A percentile compares a stretch with the other conserved stretches of the same genome.
Evolutionary conservation across 1,284 basidiomycete genomes (phyloP).

Genomic region (Retiboletus fuscus): DNA sequence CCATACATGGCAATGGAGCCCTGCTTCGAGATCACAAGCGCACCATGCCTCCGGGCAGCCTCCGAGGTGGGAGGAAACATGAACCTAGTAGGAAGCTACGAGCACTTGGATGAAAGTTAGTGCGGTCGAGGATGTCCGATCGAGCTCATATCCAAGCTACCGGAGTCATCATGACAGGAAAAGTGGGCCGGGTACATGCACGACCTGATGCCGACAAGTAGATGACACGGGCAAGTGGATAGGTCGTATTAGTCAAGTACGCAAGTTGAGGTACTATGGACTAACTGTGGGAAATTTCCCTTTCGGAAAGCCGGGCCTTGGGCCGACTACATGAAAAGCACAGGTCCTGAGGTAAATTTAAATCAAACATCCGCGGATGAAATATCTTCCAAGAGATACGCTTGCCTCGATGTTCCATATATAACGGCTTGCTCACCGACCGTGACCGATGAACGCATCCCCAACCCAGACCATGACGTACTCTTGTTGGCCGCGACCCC

Average conservation of each 20-base stretch:
- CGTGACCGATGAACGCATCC: background rate
- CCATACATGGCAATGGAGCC: slow-evolving; percentile 3
- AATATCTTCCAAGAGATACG: background rate
- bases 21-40: background rate
- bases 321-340: slow-evolving; percentile 4
- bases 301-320: background rate
- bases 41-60: background rate
- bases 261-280: background rate
- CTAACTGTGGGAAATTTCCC: background rate
- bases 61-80: background rate
- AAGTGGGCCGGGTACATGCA: no score
- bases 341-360: slow-evolving; percentile 6
- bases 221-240: background rate
- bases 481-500: background rate
- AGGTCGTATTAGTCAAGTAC: background rate
- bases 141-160: background rate
- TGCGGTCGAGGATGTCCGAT: slow-evolving; percentile 29
- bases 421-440: background rate
- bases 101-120: background rate
- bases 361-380: background rate
- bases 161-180: background rate
- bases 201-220: background rate
- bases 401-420: background rate
- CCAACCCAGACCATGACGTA: background rate
- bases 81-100: background rate